Conservation (phyloP, 345 rosid genomes). For the Turritis glabra region DNA sequence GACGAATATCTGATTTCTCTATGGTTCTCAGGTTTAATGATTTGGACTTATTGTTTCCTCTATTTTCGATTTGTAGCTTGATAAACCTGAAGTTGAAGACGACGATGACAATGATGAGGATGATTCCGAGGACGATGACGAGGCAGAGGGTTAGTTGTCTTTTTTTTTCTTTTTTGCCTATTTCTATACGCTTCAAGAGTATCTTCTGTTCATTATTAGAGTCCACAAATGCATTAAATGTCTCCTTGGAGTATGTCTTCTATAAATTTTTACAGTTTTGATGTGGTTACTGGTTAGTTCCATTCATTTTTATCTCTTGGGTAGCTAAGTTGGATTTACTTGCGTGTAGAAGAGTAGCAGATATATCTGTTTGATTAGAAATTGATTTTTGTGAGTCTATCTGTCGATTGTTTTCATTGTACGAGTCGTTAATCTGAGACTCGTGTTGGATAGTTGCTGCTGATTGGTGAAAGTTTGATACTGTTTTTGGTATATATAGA, state of each 20-base stretch:
- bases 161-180: constrained; percentile 6
- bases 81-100: constrained; percentile 67
- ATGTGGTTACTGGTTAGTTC: not conserved
- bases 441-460: not conserved
- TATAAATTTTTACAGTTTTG: too few relatives aligned
- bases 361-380: not conserved
- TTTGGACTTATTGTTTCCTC: not conserved
- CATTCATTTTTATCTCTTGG: not conserved
- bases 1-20: not conserved
- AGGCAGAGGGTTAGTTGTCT: constrained; percentile 48
- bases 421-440: not conserved
- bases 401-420: not conserved
- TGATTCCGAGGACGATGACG: constrained; percentile 65
- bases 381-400: not conserved
- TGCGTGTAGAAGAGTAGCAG: not conserved
- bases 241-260: too few relatives aligned
- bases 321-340: not conserved
- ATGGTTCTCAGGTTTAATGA: not conserved
- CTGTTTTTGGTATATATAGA: not conserved
- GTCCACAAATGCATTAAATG: not conserved
- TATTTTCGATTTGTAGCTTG: constrained; percentile 42
- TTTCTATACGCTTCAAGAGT: not conserved
- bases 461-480: not conserved
- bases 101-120: constrained; percentile 63
- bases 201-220: not conserved